These are phyloP conservation scores for Nicotiana attenuata DNA, from an alignment of 257 asterid species.

Conservation along the genomic window DNA sequence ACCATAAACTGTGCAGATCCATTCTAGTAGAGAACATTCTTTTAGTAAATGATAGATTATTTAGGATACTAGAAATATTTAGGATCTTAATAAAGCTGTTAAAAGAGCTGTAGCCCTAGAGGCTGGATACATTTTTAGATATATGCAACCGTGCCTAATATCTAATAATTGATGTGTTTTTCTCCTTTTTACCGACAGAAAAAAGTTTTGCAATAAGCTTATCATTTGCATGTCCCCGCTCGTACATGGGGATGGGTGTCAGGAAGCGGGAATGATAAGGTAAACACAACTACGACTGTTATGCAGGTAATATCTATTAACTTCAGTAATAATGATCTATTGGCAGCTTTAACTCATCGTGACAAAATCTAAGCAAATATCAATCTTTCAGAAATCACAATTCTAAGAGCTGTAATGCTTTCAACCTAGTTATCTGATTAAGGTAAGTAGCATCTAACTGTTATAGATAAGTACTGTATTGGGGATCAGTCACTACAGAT, in stretches of 20 bases:
- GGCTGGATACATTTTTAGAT: background rate
- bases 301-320: background rate
- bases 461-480: background rate
- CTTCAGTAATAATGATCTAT: background rate
- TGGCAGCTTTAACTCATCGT: background rate
- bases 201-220: background rate
- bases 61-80: background rate
- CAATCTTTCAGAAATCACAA: background rate
- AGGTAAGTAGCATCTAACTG: background rate
- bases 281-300: background rate
- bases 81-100: background rate
- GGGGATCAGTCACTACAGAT: background rate
- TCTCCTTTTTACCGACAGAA: background rate
- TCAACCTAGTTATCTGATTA: background rate
- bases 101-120: background rate
- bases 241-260: background rate
- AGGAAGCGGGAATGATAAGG: background rate
- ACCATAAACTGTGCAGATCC: background rate
- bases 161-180: background rate
- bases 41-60: background rate
- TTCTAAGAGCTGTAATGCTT: background rate
- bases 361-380: background rate
- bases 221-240: background rate
- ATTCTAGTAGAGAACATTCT: background rate
- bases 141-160: background rate